Conservation (phyloP, 768 basidiomycete species). For the Rhodocollybia butyracea region DNA sequence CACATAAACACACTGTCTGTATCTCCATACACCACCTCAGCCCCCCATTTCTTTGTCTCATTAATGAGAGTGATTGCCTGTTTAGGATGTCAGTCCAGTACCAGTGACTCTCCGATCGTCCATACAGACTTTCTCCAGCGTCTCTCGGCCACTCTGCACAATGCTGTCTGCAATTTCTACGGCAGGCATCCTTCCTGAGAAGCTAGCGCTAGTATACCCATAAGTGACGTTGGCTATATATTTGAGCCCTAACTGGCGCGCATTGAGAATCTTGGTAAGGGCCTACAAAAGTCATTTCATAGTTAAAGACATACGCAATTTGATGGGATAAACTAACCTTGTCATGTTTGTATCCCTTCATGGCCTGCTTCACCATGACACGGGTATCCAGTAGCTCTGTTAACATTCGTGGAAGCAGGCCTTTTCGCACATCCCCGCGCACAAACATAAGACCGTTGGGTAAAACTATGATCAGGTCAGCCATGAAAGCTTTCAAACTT, state of each 20-base stretch:
- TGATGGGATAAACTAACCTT: constrained; percentile 47
- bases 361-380: constrained; percentile 97
- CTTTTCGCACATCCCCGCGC: constrained; percentile 78
- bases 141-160: constrained; percentile 94
- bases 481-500: constrained; percentile 16
- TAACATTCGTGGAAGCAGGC: constrained; percentile 88
- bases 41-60: constrained; percentile 79
- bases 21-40: constrained; percentile 91
- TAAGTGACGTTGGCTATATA: constrained; percentile 95
- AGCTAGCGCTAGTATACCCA: constrained; percentile 93
- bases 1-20: constrained; percentile 93
- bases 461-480: constrained; percentile 54
- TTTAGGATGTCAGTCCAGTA: not conserved
- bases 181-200: constrained; percentile 96
- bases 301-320: not conserved
- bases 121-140: constrained; percentile 78
- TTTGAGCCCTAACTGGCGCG: constrained; percentile 90
- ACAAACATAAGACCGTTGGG: constrained; percentile 96
- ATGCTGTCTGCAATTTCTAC: constrained; percentile 98
- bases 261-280: constrained; percentile 74
- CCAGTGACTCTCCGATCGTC: not conserved
- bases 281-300: constrained; percentile 46
- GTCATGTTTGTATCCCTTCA: constrained; percentile 77
- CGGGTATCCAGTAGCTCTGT: constrained; percentile 89
- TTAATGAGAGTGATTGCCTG: constrained; percentile 86